Base-by-base conservation (phyloP, 1,284 basidiomycete genomes). In the Moniliophthora roreri region DNA sequence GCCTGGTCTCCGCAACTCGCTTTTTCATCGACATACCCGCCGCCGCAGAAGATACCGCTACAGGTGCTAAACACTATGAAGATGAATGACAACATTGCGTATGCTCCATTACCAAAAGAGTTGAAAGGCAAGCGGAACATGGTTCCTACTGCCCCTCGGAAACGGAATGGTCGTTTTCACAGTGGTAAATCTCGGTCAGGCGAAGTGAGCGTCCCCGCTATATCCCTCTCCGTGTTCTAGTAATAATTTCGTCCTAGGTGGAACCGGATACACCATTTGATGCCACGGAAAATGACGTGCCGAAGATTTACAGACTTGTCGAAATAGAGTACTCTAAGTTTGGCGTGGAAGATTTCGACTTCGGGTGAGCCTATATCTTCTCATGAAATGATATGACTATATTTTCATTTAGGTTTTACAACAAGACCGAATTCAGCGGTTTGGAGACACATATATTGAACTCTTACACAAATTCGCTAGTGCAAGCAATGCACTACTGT, bases 291-390 rank as follows among this genome's bases (percentile, higher is more conserved):
- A 81, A 80, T 45, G 82, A 84, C 32, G 84, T 96, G 55, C 94
- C 95, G 0, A 85, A 82, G 55, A 83, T 88, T 59, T 99, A 97
- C 68, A 84, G 91, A 41, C 88, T 89, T 64, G 94, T 98, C 38
- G 94, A 97, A 69, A 99, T 99, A 65, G 94, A 97, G 70, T 99
- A 99, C 69, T 96, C 93, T 45, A 94, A 94, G 63, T 99, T 99
- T 62, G 96, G 96, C n/a, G 92, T 98, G 23, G 96, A 96, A 67
- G 96, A 99, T 70, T 99, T 99, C 65, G 97, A 99, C 69, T 99
- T 99, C 66, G 95, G 82, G 91, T 93, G 64, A 54, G 76, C 65
- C 36, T 36, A 47, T 28, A 32, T 46, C 23, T 32, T 15, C 13
- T 49, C 35, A 36, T 45, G 15, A n/a, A 49, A 32, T 18, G 13